These are phyloP conservation scores for Lactarius akahatsu DNA, from an alignment of 768 basidiomycete genomes.

Conservation along the genomic window DNA sequence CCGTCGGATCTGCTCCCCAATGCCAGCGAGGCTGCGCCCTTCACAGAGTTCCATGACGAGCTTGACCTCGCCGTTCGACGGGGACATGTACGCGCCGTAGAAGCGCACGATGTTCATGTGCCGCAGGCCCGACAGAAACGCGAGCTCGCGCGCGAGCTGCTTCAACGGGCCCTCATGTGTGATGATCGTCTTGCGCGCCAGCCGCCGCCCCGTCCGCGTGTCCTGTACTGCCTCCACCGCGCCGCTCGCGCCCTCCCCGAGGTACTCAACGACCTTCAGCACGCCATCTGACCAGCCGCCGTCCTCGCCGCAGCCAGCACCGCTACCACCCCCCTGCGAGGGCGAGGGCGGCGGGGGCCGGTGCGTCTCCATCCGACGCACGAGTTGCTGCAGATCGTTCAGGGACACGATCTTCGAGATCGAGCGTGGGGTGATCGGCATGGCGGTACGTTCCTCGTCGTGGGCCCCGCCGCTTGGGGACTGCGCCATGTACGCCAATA, in stretches of 20 bases:
- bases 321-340: neutral
- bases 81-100: conserved; percentile 82
- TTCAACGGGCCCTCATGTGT: conserved; percentile 80
- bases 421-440: conserved; percentile 24
- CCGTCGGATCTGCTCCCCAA: conserved; percentile 75
- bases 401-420: conserved; percentile 24
- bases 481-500: neutral
- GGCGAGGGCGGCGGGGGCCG: conserved; percentile 7
- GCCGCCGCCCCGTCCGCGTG: conserved; percentile 65
- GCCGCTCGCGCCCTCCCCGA: conserved; percentile 91
- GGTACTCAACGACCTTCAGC: conserved; percentile 64
- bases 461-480: neutral
- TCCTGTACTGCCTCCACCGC: conserved; percentile 88
- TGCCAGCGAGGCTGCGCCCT: conserved; percentile 78
- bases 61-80: conserved; percentile 81
- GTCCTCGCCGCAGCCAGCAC: neutral
- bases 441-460: conserved; percentile 12
- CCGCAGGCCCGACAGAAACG: conserved; percentile 74
- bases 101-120: conserved; percentile 84
- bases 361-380: conserved; percentile 19
- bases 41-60: conserved; percentile 86
- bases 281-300: conserved; percentile 54
- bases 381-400: conserved; percentile 21
- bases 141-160: conserved; percentile 84
- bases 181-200: conserved; percentile 90